Evolutionary conservation across 192 early-diverging fungal species (phyloP).

Genomic region (Linnemannia exigua): DNA sequence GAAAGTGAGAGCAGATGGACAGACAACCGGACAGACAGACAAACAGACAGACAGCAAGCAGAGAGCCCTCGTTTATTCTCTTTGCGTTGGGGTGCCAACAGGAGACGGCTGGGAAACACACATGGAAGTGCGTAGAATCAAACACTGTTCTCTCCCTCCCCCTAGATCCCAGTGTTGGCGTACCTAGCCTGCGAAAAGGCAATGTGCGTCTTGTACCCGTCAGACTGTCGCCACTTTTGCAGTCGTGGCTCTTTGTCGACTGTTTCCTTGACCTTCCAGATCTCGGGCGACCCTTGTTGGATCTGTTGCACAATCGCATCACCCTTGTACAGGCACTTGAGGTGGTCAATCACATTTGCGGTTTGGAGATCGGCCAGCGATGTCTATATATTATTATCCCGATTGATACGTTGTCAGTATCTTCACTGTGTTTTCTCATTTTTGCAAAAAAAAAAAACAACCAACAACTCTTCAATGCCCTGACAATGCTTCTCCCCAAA

Average conservation of each 20-base stretch:
- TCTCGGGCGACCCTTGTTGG: conserved; percentile 21
- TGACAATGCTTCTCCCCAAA: neutral
- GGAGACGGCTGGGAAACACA: no score
- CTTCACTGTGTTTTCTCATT: no score
- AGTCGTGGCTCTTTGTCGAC: conserved; percentile 36
- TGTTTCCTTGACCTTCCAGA: conserved; percentile 43
- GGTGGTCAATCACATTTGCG: conserved; percentile 34
- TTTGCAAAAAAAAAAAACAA: neutral
- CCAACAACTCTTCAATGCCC: neutral
- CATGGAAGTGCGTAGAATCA: no score
- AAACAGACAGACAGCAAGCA: neutral
- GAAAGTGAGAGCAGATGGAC: neutral
- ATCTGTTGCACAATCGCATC: conserved; percentile 30
- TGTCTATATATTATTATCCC: conserved; percentile 14
- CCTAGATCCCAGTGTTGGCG: conserved; percentile 24
- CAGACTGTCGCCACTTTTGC: conserved; percentile 37
- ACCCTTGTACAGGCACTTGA: conserved; percentile 7
- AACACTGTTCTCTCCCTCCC: no score
- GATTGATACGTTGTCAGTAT: no score
- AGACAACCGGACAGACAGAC: no score
- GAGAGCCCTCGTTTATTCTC: no score
- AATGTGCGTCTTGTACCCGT: conserved; percentile 24
- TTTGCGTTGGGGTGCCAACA: no score
- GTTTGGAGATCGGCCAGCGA: conserved; percentile 36
- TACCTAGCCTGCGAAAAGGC: conserved; percentile 3